Conservation (phyloP, 2,329 filamentous ascomycete species). For the Epichloe sibirici region DNA sequence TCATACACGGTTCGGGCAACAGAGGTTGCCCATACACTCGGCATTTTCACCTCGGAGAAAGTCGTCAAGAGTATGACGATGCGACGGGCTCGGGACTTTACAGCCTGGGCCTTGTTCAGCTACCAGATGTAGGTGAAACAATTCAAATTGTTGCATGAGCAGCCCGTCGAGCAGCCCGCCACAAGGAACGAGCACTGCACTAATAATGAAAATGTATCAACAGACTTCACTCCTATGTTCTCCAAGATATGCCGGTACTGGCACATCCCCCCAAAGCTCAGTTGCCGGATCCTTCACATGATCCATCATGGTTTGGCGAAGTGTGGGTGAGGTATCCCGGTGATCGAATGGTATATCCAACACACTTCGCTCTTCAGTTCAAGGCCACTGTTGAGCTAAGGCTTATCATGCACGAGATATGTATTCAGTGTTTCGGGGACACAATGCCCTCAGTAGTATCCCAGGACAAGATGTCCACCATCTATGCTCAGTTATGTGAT, state of each 20-base stretch:
- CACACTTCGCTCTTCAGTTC: slow-evolving; percentile 19
- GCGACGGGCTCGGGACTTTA: slow-evolving; percentile 12
- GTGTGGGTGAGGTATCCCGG: slow-evolving; percentile 24
- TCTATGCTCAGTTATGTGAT: slow-evolving; percentile 10
- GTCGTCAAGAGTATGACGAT: slow-evolving; percentile 7
- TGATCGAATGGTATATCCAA: slow-evolving; percentile 10
- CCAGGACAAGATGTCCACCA: slow-evolving; percentile 10
- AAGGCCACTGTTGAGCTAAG: slow-evolving; percentile 15
- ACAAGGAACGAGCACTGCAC: too few relatives aligned
- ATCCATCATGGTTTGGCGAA: slow-evolving; percentile 22
- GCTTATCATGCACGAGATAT: slow-evolving; percentile 20
- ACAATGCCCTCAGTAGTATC: slow-evolving; percentile 5
- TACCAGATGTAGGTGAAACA: slow-evolving; percentile 18
- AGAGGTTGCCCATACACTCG: slow-evolving; percentile 19
- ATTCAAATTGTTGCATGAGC: background rate
- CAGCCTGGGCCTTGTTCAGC: slow-evolving; percentile 25
- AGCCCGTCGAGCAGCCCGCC: too few relatives aligned
- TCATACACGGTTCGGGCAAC: slow-evolving; percentile 21
- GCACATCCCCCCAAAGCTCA: slow-evolving; percentile 16
- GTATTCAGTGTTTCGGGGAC: too few relatives aligned
- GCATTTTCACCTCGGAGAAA: slow-evolving; percentile 15
- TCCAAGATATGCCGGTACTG: slow-evolving; percentile 17
- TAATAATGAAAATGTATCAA: too few relatives aligned
- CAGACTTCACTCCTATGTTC: slow-evolving; percentile 15
- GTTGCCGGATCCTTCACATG: slow-evolving; percentile 16